phyloP scores from a whole-genome alignment of 805 yeast species.

The Grigorovia humatica region DNA sequence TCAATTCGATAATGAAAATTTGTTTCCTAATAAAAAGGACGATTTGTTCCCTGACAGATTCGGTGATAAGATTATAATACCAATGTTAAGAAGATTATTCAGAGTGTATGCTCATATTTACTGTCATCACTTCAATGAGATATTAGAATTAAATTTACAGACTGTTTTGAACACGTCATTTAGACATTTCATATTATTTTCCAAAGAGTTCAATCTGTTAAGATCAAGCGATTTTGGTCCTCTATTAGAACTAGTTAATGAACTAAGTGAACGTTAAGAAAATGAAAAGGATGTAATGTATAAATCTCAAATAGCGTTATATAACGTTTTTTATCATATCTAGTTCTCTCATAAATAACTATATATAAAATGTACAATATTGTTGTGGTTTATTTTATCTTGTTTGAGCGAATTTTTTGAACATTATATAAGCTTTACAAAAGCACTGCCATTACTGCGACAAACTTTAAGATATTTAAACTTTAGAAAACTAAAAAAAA shows the following conservation, averaged over 20 bases:
- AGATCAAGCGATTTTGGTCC: slow-evolving; percentile 85
- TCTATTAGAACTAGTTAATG: slow-evolving; percentile 64
- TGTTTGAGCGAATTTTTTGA: no score
- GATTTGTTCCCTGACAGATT: slow-evolving; percentile 88
- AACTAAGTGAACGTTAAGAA: slow-evolving; percentile 26
- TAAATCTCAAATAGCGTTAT: background rate
- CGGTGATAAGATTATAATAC: slow-evolving; percentile 56
- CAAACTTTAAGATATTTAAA: background rate
- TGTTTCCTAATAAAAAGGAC: slow-evolving; percentile 83
- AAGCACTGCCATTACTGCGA: background rate
- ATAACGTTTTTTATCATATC: background rate
- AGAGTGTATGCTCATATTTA: slow-evolving; percentile 95
- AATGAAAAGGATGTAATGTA: no score
- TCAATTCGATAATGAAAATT: slow-evolving; percentile 80
- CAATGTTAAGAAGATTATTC: slow-evolving; percentile 82
- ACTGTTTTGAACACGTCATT: slow-evolving; percentile 88
- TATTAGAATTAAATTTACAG: slow-evolving; percentile 83
- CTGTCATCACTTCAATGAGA: slow-evolving; percentile 95
- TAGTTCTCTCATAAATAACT: background rate
- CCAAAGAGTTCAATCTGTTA: slow-evolving; percentile 72
- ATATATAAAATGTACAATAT: no score
- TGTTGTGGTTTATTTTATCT: no score
- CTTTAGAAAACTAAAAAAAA: background rate
- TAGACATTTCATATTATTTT: slow-evolving; percentile 85
- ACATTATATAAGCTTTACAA: no score